Evolutionary conservation across 2,329 filamentous ascomycete species (phyloP).

Genomic region (Ophiocordyceps australis): DNA sequence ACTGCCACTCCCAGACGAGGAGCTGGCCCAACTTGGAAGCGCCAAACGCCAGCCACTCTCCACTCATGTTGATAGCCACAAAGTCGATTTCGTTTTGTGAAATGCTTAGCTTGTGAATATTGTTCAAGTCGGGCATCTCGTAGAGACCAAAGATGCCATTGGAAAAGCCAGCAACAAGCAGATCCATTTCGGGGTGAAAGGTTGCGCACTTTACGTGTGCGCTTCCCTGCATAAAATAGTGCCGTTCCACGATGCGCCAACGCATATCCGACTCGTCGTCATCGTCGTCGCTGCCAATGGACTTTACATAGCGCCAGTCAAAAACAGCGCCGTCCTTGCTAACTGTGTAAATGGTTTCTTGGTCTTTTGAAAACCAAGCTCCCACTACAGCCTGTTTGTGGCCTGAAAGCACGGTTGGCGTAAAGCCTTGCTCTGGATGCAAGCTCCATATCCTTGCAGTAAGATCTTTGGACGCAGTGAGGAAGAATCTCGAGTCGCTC

Average conservation of each 20-base stretch:
- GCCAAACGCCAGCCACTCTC: constrained; percentile 94
- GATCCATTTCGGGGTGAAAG: constrained; percentile 69
- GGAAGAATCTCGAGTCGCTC: constrained; percentile 84
- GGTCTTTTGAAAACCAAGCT: constrained; percentile 93
- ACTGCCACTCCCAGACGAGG: constrained; percentile 99
- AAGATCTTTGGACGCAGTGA: constrained; percentile 81
- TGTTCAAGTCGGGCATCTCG: constrained; percentile 88
- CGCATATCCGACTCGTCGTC: constrained; percentile 48
- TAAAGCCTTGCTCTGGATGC: constrained; percentile 70
- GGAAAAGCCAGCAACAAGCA: constrained; percentile 94
- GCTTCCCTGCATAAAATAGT: constrained; percentile 88
- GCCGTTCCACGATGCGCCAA: constrained; percentile 80
- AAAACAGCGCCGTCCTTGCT: constrained; percentile 97
- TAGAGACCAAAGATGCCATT: constrained; percentile 89
- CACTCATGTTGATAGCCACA: constrained; percentile 82
- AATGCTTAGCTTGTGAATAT: constrained; percentile 83
- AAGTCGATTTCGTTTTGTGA: constrained; percentile 94
- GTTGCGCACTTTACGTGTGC: constrained; percentile 78
- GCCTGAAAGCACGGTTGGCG: constrained; percentile 74
- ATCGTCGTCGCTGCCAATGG: constrained; percentile 29
- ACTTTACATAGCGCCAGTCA: constrained; percentile 69
- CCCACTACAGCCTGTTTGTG: constrained; percentile 80
- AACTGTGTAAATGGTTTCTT: constrained; percentile 90
- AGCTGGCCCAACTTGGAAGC: constrained; percentile 89
- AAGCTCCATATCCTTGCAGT: constrained; percentile 93